A percentile compares a stretch with the other conserved stretches of the same genome.
These are phyloP conservation scores for Canavalia gladiata DNA, from an alignment of 306 rosid genomes.

Conservation along the genomic window DNA sequence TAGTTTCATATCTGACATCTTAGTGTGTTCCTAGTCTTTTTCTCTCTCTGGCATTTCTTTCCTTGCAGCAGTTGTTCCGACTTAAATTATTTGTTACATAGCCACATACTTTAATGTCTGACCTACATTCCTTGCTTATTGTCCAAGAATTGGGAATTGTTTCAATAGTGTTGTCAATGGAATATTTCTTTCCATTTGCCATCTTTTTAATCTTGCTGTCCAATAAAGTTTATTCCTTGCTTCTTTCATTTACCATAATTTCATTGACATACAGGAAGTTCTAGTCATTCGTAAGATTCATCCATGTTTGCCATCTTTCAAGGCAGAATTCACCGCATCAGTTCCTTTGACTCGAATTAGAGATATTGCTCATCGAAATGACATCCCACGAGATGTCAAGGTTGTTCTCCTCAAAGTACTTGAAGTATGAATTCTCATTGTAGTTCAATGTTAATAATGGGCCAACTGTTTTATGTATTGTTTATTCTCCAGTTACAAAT, in stretches of 20 bases:
- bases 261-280: constrained; percentile 67
- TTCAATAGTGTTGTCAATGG: not conserved
- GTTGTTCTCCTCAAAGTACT: constrained; percentile 53
- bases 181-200: constrained; percentile 25
- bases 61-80: not conserved
- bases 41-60: not conserved
- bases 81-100: not conserved
- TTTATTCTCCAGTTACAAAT: constrained; percentile 75
- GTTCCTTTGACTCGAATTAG: constrained; percentile 96
- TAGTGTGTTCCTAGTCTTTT: not conserved
- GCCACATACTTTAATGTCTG: constrained; percentile 8
- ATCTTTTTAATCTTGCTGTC: constrained; percentile 19
- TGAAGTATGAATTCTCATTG: constrained; percentile 31
- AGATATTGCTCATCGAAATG: constrained; percentile 98
- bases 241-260: constrained; percentile 44
- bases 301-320: constrained; percentile 97
- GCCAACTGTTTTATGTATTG: constrained; percentile 43
- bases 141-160: not conserved
- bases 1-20: constrained; percentile 1
- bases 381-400: constrained; percentile 97
- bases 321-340: constrained; percentile 98
- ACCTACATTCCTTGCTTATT: constrained; percentile 12
- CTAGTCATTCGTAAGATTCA: constrained; percentile 89
- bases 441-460: constrained; percentile 41
- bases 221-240: constrained; percentile 18